Evolutionary conservation across 495 filamentous ascomycete genomes (phyloP), one percentile per base, ranked within the genome.

Genomic region (Tuber borchii): DNA sequence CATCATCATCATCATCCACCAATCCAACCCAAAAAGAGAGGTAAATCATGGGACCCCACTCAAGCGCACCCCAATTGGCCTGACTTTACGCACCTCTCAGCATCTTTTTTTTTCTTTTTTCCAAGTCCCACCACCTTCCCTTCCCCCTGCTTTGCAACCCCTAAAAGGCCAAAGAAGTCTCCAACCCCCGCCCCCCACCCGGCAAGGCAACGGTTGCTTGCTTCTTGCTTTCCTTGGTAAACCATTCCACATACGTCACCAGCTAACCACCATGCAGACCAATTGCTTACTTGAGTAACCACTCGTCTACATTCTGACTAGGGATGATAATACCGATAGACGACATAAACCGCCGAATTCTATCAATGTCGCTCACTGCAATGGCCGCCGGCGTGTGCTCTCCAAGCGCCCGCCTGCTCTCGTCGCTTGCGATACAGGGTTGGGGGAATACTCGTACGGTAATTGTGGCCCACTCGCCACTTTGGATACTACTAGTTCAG

Each of bases 11-110:
- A 31, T 10, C 26, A 31, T 3, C 12, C 56, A 31, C 1, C n/a
- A 26, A 75, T 65, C 76, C 74, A 61, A 70, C 76, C 75, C 78
- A 65, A 65, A 65, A 56, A 79, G 77, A 73, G 61, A 79, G 75
- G 72, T 79, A 73, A 72, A 79, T 79, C 77, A 79, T 78, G 77
- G 77, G 78, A 74, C 72, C 77, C 75, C 69, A 72, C 72, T 75
- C 51, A n/a, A 61, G 14, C n/a, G 8, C 48, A 56, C 7, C 20
- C 51, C n/a, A 56, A 56, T 56, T 56, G 51, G 51, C 51, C 26
- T 56, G 22, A 56, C 8, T 26, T 26, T 56, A 56, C 26, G n/a
- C 22, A 17, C 51, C 51, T 26, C 51, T 26, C 51, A 56, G 51
- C 51, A 26, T 56, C 51, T 56, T 56, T 56, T 56, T 26, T 56